Base-by-base conservation (phyloP, 2,329 filamentous ascomycete species). In the Bipolaris bicolor region DNA sequence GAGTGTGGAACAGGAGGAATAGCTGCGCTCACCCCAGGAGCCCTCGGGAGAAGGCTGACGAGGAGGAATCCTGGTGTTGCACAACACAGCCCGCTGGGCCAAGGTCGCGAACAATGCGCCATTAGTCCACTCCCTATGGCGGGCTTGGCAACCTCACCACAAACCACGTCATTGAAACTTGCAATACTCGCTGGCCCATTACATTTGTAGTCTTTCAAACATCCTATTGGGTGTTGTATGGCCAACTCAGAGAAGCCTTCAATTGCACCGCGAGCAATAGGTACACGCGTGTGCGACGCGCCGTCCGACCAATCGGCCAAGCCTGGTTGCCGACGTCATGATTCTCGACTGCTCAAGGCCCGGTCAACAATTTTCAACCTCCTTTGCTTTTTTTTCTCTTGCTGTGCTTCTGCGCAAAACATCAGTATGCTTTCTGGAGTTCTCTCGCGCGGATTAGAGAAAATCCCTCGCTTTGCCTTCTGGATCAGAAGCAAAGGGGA, bases 21-120 rank as follows among this genome's bases (percentile, higher is more conserved):
- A 13, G 45, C 15, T 51, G 50, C 55, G 46, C 26, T 59, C 36
- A 53, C 33, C 44, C 39, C 37, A 55, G 29, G 36, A 22, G 47
- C 43, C 41, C 24, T 45, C 18, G 34, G 24, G 44, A 54, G 46
- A 33, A 55, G 49, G 44, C 44, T 53, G 55, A 51, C 26, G 49
- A 47, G 41, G 41, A 36, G 45, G 44, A 33, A 15, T 47, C 41
- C 22, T 31, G 40, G 11, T 48, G 54, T 47, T 52, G 41, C 45
- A 54, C 44, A 18, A 40, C 31, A 33, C 45, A 48, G 31, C 44
- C 55, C 33, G 47, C 52, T 24, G 24, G 34, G 50, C 51, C 36
- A 48, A 48, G 55, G 36, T 44, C 43, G 36, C 16, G 45, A 31
- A 29, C 46, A 37, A 34, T 41, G 45, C 55, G 31, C 41, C 29